Evolutionary conservation across 495 filamentous ascomycete species (phyloP).

Genomic region (Choiromyces venosus): DNA sequence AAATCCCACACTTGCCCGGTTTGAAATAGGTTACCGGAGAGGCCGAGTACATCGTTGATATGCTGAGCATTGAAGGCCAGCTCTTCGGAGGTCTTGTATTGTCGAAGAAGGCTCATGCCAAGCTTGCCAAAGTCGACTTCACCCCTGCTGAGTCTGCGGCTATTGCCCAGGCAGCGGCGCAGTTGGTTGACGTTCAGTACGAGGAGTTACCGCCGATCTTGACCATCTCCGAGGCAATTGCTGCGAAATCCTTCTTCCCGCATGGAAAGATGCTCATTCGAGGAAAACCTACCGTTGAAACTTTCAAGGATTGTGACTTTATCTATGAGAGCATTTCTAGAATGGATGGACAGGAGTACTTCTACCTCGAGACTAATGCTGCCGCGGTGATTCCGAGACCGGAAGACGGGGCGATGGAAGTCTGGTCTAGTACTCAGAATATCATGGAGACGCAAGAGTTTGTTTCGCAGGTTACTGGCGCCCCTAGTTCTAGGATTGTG

Average conservation of each 20-base stretch:
- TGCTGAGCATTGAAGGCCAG: conserved; percentile 44
- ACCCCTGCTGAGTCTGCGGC: conserved; percentile 45
- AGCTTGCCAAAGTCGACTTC: conserved; percentile 44
- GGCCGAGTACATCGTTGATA: conserved; percentile 47
- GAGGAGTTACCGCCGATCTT: conserved; percentile 45
- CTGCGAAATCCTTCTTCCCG: conserved; percentile 44
- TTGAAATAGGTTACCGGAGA: conserved; percentile 47
- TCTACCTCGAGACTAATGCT: conserved; percentile 47
- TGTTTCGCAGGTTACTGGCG: conserved; percentile 45
- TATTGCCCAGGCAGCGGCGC: conserved; percentile 43
- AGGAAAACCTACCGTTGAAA: conserved; percentile 41
- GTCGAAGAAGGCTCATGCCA: conserved; percentile 46
- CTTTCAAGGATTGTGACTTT: conserved; percentile 43
- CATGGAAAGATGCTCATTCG: conserved; percentile 42
- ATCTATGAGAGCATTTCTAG: conserved; percentile 44
- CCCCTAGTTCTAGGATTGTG: conserved; percentile 46
- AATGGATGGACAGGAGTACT: conserved; percentile 48
- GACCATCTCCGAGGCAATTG: conserved; percentile 50
- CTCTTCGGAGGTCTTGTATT: conserved; percentile 44
- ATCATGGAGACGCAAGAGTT: conserved; percentile 47
- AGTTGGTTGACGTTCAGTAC: conserved; percentile 43
- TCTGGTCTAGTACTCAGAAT: conserved; percentile 48
- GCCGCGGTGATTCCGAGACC: conserved; percentile 44
- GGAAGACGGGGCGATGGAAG: conserved; percentile 44
- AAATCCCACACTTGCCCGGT: conserved; percentile 46